A percentile compares a stretch with the other conserved stretches of the same genome.
Evolutionary conservation across 192 early-diverging fungal species (phyloP).

Genomic region (Geosiphon pyriformis): DNA sequence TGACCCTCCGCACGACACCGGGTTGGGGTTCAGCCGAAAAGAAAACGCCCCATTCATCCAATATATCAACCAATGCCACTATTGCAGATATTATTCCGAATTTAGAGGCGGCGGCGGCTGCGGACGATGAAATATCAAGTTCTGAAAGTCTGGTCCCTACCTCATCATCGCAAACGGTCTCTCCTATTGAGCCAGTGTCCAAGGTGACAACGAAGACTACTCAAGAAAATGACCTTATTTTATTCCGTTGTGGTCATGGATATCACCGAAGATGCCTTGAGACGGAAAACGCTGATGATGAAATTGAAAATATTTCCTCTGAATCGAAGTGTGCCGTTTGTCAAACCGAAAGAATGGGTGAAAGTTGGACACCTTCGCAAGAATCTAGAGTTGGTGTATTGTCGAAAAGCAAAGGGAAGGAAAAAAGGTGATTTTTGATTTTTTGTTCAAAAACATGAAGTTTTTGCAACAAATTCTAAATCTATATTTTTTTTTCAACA

Average conservation of each 20-base stretch:
- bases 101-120: conserved; percentile 28
- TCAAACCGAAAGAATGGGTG: conserved; percentile 18
- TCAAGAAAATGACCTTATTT: conserved; percentile 36
- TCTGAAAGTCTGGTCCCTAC: conserved; percentile 5
- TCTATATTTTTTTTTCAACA: too few relatives aligned
- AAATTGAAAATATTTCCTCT: neutral
- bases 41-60: conserved; percentile 28
- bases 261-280: conserved; percentile 49
- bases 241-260: conserved; percentile 52
- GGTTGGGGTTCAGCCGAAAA: conserved; percentile 37
- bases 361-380: neutral
- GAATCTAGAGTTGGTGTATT: too few relatives aligned
- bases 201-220: neutral
- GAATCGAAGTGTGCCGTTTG: conserved; percentile 20
- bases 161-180: conserved; percentile 1
- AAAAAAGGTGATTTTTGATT: too few relatives aligned
- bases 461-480: too few relatives aligned
- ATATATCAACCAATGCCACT: conserved; percentile 26
- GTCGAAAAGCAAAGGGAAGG: too few relatives aligned
- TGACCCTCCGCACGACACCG: conserved; percentile 24
- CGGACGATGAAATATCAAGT: neutral
- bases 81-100: conserved; percentile 34
- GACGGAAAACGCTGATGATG: conserved; percentile 5
- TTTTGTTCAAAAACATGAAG: too few relatives aligned
- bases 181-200: neutral